A percentile compares a stretch with the other conserved stretches of the same genome.
phyloP scores from a whole-genome alignment of 2,329 filamentous ascomycete species.

The Arthrobotrys pseudoclavata region DNA sequence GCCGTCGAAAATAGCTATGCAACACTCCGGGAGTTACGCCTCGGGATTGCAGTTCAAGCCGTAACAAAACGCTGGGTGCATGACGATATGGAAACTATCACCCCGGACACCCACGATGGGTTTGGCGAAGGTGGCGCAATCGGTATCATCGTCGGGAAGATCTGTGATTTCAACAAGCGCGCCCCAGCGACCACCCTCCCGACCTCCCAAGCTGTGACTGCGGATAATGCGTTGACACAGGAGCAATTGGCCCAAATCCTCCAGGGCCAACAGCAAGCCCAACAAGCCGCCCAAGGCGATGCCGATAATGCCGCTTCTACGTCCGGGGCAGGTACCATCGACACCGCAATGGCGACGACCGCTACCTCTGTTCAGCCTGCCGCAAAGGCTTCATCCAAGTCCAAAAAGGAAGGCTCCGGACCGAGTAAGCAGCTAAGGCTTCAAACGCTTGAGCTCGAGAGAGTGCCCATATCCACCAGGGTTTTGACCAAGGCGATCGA shows the following conservation, averaged over 20 bases:
- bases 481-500: slow-evolving; percentile 80
- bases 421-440: slow-evolving; percentile 71
- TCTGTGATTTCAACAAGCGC: slow-evolving; percentile 72
- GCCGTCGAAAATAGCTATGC: slow-evolving; percentile 79
- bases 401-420: slow-evolving; percentile 53
- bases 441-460: slow-evolving; percentile 81
- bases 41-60: slow-evolving; percentile 76
- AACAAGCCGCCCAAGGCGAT: slow-evolving; percentile 36
- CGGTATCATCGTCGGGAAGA: slow-evolving; percentile 76
- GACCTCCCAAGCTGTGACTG: slow-evolving; percentile 46
- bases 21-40: slow-evolving; percentile 77
- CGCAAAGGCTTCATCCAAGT: slow-evolving; percentile 44
- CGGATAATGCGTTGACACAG: slow-evolving; percentile 51
- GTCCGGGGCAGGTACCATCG: slow-evolving; percentile 43
- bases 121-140: slow-evolving; percentile 74
- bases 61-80: slow-evolving; percentile 62
- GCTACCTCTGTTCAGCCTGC: slow-evolving; percentile 50
- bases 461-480: slow-evolving; percentile 78
- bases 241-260: slow-evolving; percentile 60
- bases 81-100: slow-evolving; percentile 58
- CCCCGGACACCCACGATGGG: slow-evolving; percentile 55
- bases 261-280: slow-evolving; percentile 55
- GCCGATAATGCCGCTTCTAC: slow-evolving; percentile 49
- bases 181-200: slow-evolving; percentile 18
- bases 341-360: slow-evolving; percentile 42